Evolutionary conservation across 2,329 filamentous ascomycete genomes (phyloP).

Genomic region (Nemania bipapillata): DNA sequence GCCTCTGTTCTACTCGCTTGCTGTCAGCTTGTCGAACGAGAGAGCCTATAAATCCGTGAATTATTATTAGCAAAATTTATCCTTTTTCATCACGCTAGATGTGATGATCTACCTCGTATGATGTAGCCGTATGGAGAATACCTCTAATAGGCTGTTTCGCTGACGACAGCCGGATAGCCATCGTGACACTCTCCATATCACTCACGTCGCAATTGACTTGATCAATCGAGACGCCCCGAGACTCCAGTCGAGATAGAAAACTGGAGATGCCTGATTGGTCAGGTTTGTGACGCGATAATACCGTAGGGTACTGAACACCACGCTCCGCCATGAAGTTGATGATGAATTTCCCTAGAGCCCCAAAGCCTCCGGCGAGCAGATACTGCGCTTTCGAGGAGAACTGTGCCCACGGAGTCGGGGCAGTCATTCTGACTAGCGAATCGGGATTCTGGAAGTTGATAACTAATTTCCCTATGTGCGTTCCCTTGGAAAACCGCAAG

Average conservation of each 20-base stretch:
- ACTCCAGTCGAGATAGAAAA: background rate
- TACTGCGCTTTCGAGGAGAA: slow-evolving; percentile 39
- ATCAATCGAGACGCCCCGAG: background rate
- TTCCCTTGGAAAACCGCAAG: slow-evolving; percentile 35
- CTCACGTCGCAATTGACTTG: slow-evolving; percentile 12
- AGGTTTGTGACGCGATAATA: slow-evolving; percentile 46
- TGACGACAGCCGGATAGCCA: background rate
- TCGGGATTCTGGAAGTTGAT: slow-evolving; percentile 33
- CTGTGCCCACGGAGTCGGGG: background rate
- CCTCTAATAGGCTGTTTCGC: slow-evolving; percentile 35
- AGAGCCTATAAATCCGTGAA: too few species aligned
- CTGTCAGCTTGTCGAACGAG: too few species aligned
- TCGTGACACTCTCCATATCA: background rate
- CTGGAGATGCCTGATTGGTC: too few species aligned
- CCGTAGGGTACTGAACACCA: slow-evolving; percentile 49
- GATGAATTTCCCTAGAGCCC: slow-evolving; percentile 51
- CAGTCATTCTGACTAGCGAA: slow-evolving; percentile 22
- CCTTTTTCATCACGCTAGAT: slow-evolving; percentile 37
- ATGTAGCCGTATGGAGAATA: slow-evolving; percentile 43
- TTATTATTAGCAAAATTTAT: too few species aligned
- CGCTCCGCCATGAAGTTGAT: slow-evolving; percentile 49
- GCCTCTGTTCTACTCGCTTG: too few species aligned
- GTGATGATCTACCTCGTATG: too few species aligned
- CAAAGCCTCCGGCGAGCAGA: slow-evolving; percentile 52
- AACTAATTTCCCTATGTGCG: slow-evolving; percentile 46